phyloP scores from a whole-genome alignment of 495 filamentous ascomycete genomes.

The Penicillium simplicissimum region DNA sequence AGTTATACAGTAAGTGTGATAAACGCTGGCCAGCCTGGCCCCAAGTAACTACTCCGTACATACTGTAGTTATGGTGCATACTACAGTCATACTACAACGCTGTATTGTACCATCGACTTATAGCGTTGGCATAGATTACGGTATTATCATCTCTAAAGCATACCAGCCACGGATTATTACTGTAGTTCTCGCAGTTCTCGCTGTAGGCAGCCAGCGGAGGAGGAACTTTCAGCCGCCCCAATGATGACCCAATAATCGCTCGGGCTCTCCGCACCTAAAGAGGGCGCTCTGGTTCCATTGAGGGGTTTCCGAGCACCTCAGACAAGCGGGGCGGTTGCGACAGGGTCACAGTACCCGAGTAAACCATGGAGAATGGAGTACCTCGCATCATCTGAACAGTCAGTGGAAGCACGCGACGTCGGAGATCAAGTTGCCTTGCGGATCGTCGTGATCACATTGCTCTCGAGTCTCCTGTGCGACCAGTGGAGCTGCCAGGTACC shows the following conservation, averaged over 20 bases:
- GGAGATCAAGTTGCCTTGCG: constrained; percentile 29
- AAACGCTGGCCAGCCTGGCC: neutral
- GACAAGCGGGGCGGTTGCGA: neutral
- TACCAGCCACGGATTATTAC: neutral
- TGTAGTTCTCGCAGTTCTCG: neutral
- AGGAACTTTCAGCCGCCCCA: neutral
- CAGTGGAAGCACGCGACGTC: constrained; percentile 34
- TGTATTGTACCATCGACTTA: no score
- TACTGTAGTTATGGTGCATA: no score
- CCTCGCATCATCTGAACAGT: constrained; percentile 16
- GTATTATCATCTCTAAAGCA: neutral
- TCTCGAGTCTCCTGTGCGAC: constrained; percentile 18
- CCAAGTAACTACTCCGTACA: no score
- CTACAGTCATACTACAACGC: no score
- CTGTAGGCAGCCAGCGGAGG: neutral
- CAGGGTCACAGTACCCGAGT: constrained; percentile 4
- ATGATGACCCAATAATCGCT: neutral
- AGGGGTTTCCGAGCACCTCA: constrained; percentile 4
- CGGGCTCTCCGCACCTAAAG: neutral
- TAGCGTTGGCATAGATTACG: neutral
- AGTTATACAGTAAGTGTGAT: no score
- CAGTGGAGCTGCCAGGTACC: constrained; percentile 30
- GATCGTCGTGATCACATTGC: constrained; percentile 13
- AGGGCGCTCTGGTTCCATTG: neutral
- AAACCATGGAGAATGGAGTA: neutral